Conservation (phyloP, 148 eudicot species). For the Rhododendron griersonianum region DNA sequence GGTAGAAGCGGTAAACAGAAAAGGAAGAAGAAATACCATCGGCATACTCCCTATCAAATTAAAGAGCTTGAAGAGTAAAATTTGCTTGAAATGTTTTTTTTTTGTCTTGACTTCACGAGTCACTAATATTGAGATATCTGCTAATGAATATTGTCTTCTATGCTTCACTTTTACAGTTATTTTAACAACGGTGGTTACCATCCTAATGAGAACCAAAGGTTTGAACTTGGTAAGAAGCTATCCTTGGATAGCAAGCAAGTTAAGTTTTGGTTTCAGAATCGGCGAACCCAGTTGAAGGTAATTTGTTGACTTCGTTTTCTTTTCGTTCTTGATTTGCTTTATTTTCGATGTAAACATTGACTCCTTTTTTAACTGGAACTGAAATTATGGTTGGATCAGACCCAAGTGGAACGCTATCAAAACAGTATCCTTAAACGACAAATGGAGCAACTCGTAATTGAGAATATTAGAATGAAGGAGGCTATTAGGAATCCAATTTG, state of each 20-base stretch:
- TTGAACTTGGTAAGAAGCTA: conserved; percentile 62
- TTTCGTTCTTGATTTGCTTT: background rate
- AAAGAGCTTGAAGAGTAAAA: conserved; percentile 78
- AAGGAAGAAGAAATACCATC: conserved; percentile 56
- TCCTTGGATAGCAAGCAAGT: conserved; percentile 60
- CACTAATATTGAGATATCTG: background rate
- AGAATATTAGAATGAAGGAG: too few species aligned
- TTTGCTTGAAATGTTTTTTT: background rate
- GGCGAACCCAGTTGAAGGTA: conserved; percentile 90
- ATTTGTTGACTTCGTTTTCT: background rate
- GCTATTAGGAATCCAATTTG: too few species aligned
- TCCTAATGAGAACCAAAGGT: conserved; percentile 76
- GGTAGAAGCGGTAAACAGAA: conserved; percentile 15
- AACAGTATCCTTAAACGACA: too few species aligned
- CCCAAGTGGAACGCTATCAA: conserved; percentile 41
- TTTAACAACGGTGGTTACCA: conserved; percentile 58
- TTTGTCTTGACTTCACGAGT: background rate
- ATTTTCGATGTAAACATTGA: background rate
- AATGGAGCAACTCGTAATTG: too few species aligned
- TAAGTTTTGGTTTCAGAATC: conserved; percentile 93
- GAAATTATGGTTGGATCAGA: conserved; percentile 26
- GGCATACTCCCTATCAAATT: conserved; percentile 78
- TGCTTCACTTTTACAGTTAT: conserved; percentile 27
- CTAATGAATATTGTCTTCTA: background rate
- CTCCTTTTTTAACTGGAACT: conserved; percentile 4